A percentile compares a stretch with the other conserved stretches of the same genome.
Conservation (phyloP, 768 basidiomycete species). For the Goffeauzyma gilvescens region DNA sequence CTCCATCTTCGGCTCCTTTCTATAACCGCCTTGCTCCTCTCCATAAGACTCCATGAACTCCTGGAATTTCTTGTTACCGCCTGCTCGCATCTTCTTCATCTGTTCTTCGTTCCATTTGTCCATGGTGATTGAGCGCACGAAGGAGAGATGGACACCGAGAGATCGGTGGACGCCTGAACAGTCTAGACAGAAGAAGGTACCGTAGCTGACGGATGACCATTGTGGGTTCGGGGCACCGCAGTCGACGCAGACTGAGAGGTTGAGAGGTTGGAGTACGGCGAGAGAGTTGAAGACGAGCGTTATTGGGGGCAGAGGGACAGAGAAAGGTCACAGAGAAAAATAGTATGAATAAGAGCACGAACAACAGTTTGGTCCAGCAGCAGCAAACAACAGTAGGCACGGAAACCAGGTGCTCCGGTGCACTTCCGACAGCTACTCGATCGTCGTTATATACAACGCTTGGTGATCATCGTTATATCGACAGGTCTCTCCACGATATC, state of each 20-base stretch:
- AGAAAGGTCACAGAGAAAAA: neutral
- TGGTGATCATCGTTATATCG: no score
- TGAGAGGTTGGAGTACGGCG: constrained; percentile 2
- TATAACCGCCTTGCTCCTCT: constrained; percentile 20
- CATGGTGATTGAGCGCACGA: constrained; percentile 86
- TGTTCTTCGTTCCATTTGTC: constrained; percentile 89
- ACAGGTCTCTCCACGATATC: no score
- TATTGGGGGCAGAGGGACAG: neutral
- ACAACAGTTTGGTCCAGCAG: no score
- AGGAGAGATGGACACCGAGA: constrained; percentile 79
- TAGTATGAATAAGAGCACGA: no score
- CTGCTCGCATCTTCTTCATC: constrained; percentile 58
- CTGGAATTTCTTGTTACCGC: constrained; percentile 69
- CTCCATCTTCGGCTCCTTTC: constrained; percentile 17
- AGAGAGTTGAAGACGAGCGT: neutral
- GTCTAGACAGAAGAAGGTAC: constrained; percentile 72
- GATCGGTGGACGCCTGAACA: constrained; percentile 36
- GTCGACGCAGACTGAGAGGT: constrained; percentile 44
- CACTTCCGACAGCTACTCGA: no score
- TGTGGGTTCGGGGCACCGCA: constrained; percentile 81
- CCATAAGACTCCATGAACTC: constrained; percentile 53
- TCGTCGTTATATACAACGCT: no score
- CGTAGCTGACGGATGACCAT: constrained; percentile 47
- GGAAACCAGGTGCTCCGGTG: no score
- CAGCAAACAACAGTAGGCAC: no score